Percentiles rank a stretch among this genome's conserved stretches.
These are phyloP conservation scores for Xylaria telfairii DNA, from an alignment of 495 filamentous ascomycete species.

Conservation along the genomic window DNA sequence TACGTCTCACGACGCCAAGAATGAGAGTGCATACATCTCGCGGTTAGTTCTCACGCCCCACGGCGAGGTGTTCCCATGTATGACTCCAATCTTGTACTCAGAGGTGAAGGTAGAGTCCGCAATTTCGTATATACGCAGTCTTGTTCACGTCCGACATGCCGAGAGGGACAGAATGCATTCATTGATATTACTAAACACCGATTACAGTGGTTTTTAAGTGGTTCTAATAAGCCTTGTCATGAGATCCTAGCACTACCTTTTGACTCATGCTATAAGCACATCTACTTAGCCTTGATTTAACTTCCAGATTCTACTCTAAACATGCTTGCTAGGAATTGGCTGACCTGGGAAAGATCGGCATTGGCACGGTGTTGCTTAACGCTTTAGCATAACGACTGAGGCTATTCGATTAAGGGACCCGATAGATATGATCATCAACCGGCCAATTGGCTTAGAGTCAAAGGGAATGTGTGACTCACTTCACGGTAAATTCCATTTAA, in stretches of 20 bases:
- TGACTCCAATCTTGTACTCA: background rate
- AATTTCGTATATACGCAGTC: background rate
- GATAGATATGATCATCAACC: background rate
- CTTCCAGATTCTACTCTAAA: background rate
- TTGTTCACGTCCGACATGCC: background rate
- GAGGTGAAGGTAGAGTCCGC: background rate
- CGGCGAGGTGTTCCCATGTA: background rate
- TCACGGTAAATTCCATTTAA: background rate
- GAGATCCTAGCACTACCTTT: background rate
- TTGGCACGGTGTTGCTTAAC: background rate
- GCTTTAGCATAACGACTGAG: background rate
- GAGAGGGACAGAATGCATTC: background rate
- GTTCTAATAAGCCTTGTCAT: background rate
- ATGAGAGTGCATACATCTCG: background rate
- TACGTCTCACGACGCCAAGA: background rate
- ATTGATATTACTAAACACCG: background rate
- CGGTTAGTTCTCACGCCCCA: background rate
- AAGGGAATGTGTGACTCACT: background rate
- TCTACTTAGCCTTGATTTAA: background rate
- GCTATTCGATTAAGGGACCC: background rate
- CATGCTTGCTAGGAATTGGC: background rate
- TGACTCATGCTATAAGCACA: background rate
- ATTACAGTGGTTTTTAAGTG: background rate
- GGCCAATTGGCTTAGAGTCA: background rate
- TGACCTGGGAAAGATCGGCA: background rate